A percentile compares a stretch with the other conserved stretches of the same genome.
These are phyloP conservation scores for Vitis riparia DNA, from an alignment of 164 flowering plant species.

Conservation along the genomic window DNA sequence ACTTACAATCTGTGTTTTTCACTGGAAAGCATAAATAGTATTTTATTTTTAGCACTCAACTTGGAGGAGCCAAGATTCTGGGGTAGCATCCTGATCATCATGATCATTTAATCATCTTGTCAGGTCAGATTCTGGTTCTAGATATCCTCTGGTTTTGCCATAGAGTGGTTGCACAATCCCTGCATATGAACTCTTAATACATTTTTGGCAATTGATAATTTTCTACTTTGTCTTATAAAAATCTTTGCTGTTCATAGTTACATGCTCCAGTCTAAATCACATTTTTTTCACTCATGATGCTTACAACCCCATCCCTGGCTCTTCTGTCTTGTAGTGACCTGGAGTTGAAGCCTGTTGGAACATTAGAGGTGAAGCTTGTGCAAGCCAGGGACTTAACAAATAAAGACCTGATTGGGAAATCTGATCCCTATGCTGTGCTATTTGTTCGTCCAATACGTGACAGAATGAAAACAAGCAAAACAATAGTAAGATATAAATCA, in stretches of 20 bases:
- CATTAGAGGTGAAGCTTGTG: conserved; percentile 92
- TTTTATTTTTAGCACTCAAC: too few species aligned
- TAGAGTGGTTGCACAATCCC: too few species aligned
- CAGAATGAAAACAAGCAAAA: conserved; percentile 77
- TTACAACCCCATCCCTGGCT: neutral
- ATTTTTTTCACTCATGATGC: neutral
- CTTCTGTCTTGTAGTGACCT: conserved; percentile 56
- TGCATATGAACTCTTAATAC: too few species aligned
- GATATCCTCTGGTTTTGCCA: too few species aligned
- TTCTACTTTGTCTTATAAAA: too few species aligned
- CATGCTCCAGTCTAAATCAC: neutral
- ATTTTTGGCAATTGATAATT: too few species aligned
- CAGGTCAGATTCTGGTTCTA: too few species aligned
- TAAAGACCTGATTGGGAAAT: conserved; percentile 90
- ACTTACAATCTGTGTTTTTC: too few species aligned
- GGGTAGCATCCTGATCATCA: too few species aligned
- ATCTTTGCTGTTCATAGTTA: neutral
- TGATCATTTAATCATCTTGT: too few species aligned
- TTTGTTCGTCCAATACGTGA: conserved; percentile 81
- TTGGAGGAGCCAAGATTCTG: too few species aligned
- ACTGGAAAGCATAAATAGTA: too few species aligned
- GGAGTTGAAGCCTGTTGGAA: conserved; percentile 92
- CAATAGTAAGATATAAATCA: conserved; percentile 56
- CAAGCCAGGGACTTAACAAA: conserved; percentile 90
- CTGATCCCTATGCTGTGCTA: conserved; percentile 88